Base-by-base conservation (phyloP, 139 green algal species). In the Trebouxia sp. region DNA sequence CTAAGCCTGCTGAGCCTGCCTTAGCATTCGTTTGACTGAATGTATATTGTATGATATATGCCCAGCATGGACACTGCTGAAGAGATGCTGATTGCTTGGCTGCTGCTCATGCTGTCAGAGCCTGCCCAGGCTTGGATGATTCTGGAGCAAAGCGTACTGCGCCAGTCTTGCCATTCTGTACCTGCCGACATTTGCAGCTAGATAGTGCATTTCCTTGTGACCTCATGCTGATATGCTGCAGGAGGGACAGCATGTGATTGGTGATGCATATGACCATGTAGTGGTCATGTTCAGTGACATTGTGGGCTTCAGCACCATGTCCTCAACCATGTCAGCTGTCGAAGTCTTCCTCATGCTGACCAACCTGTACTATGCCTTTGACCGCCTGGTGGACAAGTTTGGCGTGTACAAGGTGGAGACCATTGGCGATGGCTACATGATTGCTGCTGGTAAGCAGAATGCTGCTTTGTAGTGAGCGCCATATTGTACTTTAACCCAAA, bases 361-460 rank as follows among this genome's bases (percentile, higher is more conserved):
- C 72, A 65, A 79, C 75, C 32, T 80, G 22, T 80, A 72, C 75
- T 72, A 69, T 4, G 41, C 39, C 28, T 83, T 83, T 78, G 79
- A 88, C 78, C 20, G 41, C 35, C 77, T 88, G 1, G 75, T 85
- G 28, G 84, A 86, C 78, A 62, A 82, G 67, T 56, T 81, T 58
- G 43, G 32, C 11, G 66, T 84, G 43, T 84, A 86, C 76, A 88
- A 88, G 76, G 79, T 83, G 42, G 79, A 83, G 45, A 83, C 79
- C 30, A 83, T 83, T 48, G 84, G 84, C 30, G 84, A 88, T 65
- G 82, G 75, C 37, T 88, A 88, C 69, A 85, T 88, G 84, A 62
- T 81, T 26, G 77, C 62, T 10, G 65, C 42, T 45, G 82, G 65
- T 79, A 15, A 41, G 74, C 28, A 2, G 2, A 9, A n/a, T 58